A percentile compares a stretch with the other conserved stretches of the same genome.
These are phyloP conservation scores for Apocynum venetum DNA, from an alignment of 257 asterid species.

Conservation along the genomic window DNA sequence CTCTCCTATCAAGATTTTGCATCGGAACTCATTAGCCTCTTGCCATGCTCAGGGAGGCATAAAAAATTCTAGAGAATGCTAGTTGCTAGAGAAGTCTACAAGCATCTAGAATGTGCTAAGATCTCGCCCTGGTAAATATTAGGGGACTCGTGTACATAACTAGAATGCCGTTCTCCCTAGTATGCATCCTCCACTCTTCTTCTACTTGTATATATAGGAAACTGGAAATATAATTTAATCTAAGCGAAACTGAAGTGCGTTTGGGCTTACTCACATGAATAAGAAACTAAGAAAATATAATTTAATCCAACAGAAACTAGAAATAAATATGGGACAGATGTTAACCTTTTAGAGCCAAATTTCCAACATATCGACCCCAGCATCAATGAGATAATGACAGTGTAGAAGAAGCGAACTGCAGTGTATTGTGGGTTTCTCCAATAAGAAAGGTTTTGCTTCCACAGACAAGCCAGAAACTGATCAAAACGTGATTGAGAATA, in stretches of 20 bases:
- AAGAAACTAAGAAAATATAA: neutral
- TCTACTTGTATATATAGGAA: neutral
- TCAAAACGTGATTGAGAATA: conserved; percentile 53
- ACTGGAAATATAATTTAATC: neutral
- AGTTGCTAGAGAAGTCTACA: neutral
- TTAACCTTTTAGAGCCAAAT: conserved; percentile 85
- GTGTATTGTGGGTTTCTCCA: conserved; percentile 99
- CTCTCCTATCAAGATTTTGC: neutral
- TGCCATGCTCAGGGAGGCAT: neutral
- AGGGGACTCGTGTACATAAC: neutral
- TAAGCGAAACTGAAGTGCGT: neutral
- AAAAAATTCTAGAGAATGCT: neutral
- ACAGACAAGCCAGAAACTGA: conserved; percentile 80
- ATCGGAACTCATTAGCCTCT: neutral
- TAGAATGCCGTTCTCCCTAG: neutral
- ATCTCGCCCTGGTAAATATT: neutral
- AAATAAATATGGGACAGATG: conserved; percentile 1
- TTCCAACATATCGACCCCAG: conserved; percentile 89
- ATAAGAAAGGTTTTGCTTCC: conserved; percentile 93
- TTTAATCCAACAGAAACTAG: neutral
- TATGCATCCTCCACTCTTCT: neutral
- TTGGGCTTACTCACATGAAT: neutral
- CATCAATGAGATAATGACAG: conserved; percentile 82
- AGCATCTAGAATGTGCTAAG: neutral
- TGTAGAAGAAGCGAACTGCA: conserved; percentile 91